Percentiles rank a stretch among this genome's conserved stretches.
Evolutionary conservation across 2,329 filamentous ascomycete species (phyloP).

Genomic region (Fusarium buxicola): DNA sequence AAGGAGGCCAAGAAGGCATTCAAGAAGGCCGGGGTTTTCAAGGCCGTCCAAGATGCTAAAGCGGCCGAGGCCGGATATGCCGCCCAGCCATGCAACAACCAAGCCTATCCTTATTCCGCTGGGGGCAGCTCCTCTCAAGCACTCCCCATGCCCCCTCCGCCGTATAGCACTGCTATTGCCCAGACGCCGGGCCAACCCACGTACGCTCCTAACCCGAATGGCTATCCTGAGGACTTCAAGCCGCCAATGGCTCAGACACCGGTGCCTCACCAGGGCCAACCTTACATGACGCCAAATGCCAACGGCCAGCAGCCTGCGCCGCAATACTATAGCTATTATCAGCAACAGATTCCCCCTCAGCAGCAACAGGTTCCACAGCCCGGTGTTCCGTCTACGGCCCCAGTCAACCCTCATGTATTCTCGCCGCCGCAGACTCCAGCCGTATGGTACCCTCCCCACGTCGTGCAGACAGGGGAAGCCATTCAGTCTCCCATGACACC

Average conservation of each 20-base stretch:
- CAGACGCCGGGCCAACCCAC: not conserved
- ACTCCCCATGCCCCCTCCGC: conserved; percentile 25
- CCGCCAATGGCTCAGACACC: not conserved
- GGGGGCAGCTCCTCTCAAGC: conserved; percentile 10
- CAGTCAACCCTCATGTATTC: not conserved
- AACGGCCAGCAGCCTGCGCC: not conserved
- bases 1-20: conserved; percentile 51
- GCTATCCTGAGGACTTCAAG: conserved; percentile 24
- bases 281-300: not conserved
- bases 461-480: accelerated
- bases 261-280: not conserved
- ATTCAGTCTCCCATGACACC: not conserved
- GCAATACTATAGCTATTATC: conserved; percentile 13
- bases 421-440: conserved; percentile 18
- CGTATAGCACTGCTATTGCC: conserved; percentile 18
- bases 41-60: conserved; percentile 47
- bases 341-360: not conserved
- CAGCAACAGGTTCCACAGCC: not conserved
- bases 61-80: conserved; percentile 43
- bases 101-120: conserved; percentile 8
- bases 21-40: conserved; percentile 48
- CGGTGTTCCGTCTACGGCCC: not conserved
- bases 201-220: conserved; percentile 5
- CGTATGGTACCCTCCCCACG: not conserved
- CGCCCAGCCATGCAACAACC: conserved; percentile 28